A percentile compares a stretch with the other conserved stretches of the same genome.
Evolutionary conservation across 2,329 filamentous ascomycete genomes (phyloP).

Genomic region (Cercospora sp.): DNA sequence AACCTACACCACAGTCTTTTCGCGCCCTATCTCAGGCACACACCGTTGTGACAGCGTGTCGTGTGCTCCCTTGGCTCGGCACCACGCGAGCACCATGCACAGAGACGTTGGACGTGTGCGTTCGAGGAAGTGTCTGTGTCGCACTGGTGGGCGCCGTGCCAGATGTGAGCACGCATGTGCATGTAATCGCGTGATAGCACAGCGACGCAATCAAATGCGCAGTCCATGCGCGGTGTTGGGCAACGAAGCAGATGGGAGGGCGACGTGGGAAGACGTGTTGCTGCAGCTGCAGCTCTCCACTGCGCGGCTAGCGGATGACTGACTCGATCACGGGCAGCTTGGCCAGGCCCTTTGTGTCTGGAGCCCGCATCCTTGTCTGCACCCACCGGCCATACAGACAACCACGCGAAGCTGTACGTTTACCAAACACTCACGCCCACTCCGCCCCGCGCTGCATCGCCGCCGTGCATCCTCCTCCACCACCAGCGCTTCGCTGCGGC

Average conservation of each 20-base stretch:
- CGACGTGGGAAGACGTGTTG: background rate
- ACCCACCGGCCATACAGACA: background rate
- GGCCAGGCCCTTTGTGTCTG: constrained; percentile 2
- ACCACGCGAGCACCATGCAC: background rate
- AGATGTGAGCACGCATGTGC: background rate
- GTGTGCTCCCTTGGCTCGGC: background rate
- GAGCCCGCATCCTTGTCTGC: constrained; percentile 1
- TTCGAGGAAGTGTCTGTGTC: background rate
- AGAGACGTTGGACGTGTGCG: background rate
- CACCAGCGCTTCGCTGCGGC: background rate
- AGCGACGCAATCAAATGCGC: background rate
- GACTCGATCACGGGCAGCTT: background rate
- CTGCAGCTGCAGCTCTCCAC: background rate
- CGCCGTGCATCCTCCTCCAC: background rate
- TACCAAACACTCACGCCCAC: background rate
- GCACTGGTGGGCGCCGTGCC: background rate
- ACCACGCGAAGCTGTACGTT: background rate
- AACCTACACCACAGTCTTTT: background rate
- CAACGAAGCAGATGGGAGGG: background rate
- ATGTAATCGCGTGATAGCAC: background rate
- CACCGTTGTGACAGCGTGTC: background rate
- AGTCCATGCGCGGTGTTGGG: background rate
- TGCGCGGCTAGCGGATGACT: background rate
- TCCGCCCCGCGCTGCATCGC: background rate
- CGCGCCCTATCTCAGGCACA: background rate